Evolutionary conservation across 2,329 filamentous ascomycete species (phyloP), one percentile per base, ranked within the genome.

Genomic region (Ampelomyces quisqualis): DNA sequence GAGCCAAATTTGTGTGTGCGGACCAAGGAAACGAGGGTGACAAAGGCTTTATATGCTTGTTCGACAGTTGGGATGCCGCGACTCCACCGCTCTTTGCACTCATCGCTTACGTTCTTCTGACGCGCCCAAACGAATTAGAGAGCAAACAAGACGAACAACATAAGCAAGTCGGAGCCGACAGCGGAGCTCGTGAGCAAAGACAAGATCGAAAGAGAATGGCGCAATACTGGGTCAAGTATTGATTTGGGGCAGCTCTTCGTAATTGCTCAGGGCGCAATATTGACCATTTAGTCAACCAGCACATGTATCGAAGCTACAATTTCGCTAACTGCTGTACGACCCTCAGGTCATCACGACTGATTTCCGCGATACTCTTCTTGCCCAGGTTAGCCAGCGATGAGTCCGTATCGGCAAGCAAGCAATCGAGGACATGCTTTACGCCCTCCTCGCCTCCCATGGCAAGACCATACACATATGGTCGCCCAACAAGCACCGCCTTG

Each of bases 401-500:
- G 19, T 68, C 64, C 1, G 56, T 64, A 19, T 65, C 62, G 0
- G 60, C 64, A 11, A 66, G 44, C 35, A 69, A 38, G 31, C 62
- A 63, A 8, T 59, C 51, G 10, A 70, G 47, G 4, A 69, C 65
- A 46, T 70, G 67, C 30, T 59, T 60, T 4, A 70, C 67, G 3
- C 67, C 67, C 23, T 50, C 57, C 40, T 69, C 62, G 4, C 67
- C 68, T 2, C 59, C 62, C 41, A 69, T 68, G 0, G 64, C 63
- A 7, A 70, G 49, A 1, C 68, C 68, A 34, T 67, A 70, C 2
- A 62, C 55, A 36, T 64, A 69, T 14, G 65, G 65, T 7, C 67
- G 45, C 5, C 67, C 67, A 6, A 70, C 38, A 7, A 68, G 37
- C 1, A 69, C 66, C 18, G 58, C 60, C 38, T 67, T 65, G 3